Base-by-base conservation (phyloP, 352 stramenopile genomes). In the Pilasporangium apinafurcum region DNA sequence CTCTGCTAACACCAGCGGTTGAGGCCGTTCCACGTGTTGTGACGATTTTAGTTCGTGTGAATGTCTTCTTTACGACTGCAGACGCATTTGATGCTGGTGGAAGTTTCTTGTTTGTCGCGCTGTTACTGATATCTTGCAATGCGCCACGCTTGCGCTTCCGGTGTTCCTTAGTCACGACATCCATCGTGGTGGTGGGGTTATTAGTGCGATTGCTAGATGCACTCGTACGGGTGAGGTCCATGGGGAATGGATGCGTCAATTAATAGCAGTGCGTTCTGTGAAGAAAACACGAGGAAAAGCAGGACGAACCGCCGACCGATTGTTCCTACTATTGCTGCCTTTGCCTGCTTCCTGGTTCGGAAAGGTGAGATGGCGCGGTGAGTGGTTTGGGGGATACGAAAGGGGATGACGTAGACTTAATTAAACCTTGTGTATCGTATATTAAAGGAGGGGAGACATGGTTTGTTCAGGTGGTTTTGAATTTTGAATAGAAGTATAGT, bases 81-180 rank as follows among this genome's bases (percentile, higher is more conserved):
- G 5, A 24, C 20, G 28, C 48, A 37, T 34, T 73, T 70, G n/a
- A 60, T 40, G 25, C 34, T 61, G 36, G 8, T n/a, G 29, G 48
- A 24, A 12, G 40, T 36, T 68, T 75, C 55, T 77, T 78, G 39
- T 46, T 51, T n/a, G n/a, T n/a, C 17, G 55, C 32, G 43, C 26
- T 84, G 51, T 92, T 92, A 51, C 75, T 89, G 56, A 92, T 92
- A 46, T 92, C 77, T 56, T 88, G 72, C 27, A 92, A 57, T 8
- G 80, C 67, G 24, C 73, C 80, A 24, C 80, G 74, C 63, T 89
- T 88, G 37, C 80, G 65, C 59, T 89, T 92, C 57, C 73, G 76
- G 20, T n/a, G n/a, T n/a, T 61, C 51, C 41, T 77, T 59, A 50
- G 39, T 39, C 33, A 38, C 34, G 3, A 41, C 48, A 20, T 56